phyloP scores from a whole-genome alignment of 495 filamentous ascomycete species.

The Aspergillus heteromorphus region DNA sequence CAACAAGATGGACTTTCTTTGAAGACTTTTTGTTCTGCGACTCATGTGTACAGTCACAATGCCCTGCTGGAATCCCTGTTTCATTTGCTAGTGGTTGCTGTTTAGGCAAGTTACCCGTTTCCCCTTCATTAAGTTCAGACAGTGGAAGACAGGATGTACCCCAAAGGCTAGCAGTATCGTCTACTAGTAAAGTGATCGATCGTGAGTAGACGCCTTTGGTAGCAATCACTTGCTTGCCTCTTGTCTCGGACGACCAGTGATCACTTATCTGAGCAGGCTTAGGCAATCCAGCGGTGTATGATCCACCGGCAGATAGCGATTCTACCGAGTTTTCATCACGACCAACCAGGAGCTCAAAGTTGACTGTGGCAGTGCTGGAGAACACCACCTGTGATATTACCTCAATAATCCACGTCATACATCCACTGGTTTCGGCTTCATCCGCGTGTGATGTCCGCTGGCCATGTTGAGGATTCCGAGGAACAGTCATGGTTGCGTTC shows the following conservation, averaged over 20 bases:
- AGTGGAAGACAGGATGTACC: conserved; percentile 77
- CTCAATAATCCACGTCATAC: conserved; percentile 85
- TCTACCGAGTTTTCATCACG: conserved; percentile 78
- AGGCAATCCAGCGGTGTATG: conserved; percentile 38
- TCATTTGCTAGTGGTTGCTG: background rate
- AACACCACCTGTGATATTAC: conserved; percentile 89
- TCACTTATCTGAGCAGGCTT: conserved; percentile 68
- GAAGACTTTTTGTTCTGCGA: conserved; percentile 6
- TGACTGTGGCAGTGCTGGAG: conserved; percentile 78
- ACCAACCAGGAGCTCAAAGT: conserved; percentile 80
- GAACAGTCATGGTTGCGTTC: conserved; percentile 70
- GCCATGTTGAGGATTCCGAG: conserved; percentile 42
- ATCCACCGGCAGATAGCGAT: conserved; percentile 49
- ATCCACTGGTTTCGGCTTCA: conserved; percentile 31
- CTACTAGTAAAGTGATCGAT: conserved; percentile 68
- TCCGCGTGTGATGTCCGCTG: background rate
- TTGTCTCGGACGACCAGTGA: conserved; percentile 50
- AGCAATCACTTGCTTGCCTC: conserved; percentile 40
- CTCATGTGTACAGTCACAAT: background rate
- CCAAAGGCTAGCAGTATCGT: conserved; percentile 88
- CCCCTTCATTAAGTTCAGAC: conserved; percentile 42
- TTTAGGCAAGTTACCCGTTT: conserved; percentile 15
- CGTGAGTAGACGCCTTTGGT: conserved; percentile 74
- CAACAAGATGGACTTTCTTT: conserved; percentile 83
- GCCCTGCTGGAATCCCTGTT: background rate